Evolutionary conservation across 2,329 filamentous ascomycete species (phyloP).

Genomic region (Tolypocladium endophyticum): DNA sequence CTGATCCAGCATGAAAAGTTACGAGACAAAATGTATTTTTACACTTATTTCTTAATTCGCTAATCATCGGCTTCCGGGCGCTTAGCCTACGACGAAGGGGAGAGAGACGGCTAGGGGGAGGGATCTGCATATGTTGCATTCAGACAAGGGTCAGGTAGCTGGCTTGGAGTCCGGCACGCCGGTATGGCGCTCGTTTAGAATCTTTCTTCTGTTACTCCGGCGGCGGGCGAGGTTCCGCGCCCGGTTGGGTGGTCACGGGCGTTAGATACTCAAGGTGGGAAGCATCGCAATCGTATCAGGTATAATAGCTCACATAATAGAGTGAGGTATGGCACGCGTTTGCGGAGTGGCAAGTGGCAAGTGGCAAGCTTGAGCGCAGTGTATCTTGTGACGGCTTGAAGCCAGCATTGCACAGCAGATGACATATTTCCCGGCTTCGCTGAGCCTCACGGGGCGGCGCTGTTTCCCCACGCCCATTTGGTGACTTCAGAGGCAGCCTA

Average conservation of each 20-base stretch:
- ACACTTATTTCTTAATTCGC: not conserved
- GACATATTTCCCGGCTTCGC: not conserved
- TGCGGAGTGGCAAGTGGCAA: not conserved
- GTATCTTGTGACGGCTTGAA: not conserved
- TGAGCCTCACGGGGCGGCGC: not conserved
- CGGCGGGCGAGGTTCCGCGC: not conserved
- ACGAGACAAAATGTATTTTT: not conserved
- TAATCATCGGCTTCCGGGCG: not conserved
- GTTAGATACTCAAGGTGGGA: not conserved
- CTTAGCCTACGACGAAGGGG: not conserved
- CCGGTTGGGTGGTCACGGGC: not conserved
- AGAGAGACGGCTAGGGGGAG: no score
- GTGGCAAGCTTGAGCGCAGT: not conserved
- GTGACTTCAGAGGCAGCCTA: not conserved
- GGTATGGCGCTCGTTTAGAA: not conserved
- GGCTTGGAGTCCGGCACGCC: not conserved
- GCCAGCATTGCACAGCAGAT: not conserved
- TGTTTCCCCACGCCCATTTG: not conserved
- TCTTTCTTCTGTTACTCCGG: not conserved
- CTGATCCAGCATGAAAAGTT: slow-evolving; percentile 6
- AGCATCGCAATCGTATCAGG: not conserved
- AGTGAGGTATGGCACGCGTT: not conserved
- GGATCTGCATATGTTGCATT: not conserved
- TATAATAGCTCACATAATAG: not conserved
- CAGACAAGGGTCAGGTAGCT: not conserved